A percentile compares a stretch with the other conserved stretches of the same genome.
These are phyloP conservation scores for Hysterangium stoloniferum DNA, from an alignment of 768 basidiomycete genomes.

Conservation along the genomic window DNA sequence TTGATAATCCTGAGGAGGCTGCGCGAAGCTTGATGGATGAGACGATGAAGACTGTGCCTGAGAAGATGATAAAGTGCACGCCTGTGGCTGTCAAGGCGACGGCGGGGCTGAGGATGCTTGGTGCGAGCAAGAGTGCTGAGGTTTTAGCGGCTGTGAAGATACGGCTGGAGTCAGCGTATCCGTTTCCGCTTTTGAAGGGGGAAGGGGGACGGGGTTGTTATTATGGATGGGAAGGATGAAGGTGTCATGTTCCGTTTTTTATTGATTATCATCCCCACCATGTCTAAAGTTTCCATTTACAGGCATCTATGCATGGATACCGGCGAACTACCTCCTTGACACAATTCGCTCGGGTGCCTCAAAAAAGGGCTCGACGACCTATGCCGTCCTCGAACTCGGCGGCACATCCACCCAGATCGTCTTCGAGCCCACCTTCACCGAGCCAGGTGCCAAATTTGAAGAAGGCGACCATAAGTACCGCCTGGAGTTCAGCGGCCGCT, in stretches of 20 bases:
- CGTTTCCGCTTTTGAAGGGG: constrained; percentile 58
- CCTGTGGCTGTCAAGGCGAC: constrained; percentile 91
- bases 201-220: constrained; percentile 63
- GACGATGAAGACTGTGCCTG: constrained; percentile 72
- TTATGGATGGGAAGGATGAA: constrained; percentile 96
- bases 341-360: constrained; percentile 58
- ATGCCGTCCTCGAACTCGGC: constrained; percentile 92
- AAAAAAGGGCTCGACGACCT: constrained; percentile 42
- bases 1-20: constrained; percentile 52
- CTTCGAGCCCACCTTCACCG: constrained; percentile 70
- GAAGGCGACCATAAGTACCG: constrained; percentile 92
- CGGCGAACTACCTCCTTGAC: constrained; percentile 85
- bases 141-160: constrained; percentile 70
- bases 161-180: constrained; percentile 50
- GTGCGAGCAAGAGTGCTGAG: constrained; percentile 48
- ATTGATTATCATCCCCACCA: neutral
- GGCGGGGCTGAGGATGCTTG: constrained; percentile 78
- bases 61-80: constrained; percentile 57
- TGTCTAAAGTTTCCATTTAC: neutral
- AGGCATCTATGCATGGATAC: constrained; percentile 95
- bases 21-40: constrained; percentile 76
- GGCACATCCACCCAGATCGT: constrained; percentile 98
- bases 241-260: constrained; percentile 31
- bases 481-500: constrained; percentile 62
- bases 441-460: constrained; percentile 34